Conservation (phyloP, 2,329 filamentous ascomycete species). For the Colletotrichum falcatum region DNA sequence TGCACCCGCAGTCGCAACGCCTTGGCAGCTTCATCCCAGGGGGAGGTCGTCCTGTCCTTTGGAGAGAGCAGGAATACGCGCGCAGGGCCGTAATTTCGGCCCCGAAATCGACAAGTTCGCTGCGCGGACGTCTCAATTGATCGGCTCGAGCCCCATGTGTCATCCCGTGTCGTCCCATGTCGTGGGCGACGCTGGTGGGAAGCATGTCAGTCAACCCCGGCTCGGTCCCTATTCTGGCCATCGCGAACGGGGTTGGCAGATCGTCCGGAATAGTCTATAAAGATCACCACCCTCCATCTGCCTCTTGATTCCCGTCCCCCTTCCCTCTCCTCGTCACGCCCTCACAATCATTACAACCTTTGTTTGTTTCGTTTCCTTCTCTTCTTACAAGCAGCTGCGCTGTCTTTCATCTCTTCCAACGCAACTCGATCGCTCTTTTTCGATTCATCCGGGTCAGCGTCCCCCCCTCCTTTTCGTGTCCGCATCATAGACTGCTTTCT, state of each 20-base stretch:
- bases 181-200: background rate
- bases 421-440: constrained; percentile 41
- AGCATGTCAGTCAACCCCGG: background rate
- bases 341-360: constrained; percentile 37
- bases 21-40: constrained; percentile 40
- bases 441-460: constrained; percentile 36
- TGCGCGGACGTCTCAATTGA: constrained; percentile 27
- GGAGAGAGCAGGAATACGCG: background rate
- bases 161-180: constrained; percentile 38
- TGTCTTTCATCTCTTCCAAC: constrained; percentile 39
- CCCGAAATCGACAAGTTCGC: constrained; percentile 3
- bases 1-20: constrained; percentile 32
- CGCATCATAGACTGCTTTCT: constrained; percentile 7
- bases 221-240: background rate
- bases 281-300: constrained; percentile 36
- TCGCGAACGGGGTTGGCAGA: constrained; percentile 13
- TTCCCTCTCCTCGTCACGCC: constrained; percentile 33
- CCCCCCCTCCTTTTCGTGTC: constrained; percentile 33
- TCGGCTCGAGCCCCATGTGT: constrained; percentile 14
- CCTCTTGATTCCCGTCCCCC: constrained; percentile 6
- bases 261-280: constrained; percentile 35
- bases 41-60: background rate
- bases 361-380: constrained; percentile 27
- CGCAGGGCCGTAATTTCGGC: background rate
- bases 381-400: constrained; percentile 38